Conservation (phyloP, 192 early-diverging fungal species). For the Borealophlyctis nickersoniae region DNA sequence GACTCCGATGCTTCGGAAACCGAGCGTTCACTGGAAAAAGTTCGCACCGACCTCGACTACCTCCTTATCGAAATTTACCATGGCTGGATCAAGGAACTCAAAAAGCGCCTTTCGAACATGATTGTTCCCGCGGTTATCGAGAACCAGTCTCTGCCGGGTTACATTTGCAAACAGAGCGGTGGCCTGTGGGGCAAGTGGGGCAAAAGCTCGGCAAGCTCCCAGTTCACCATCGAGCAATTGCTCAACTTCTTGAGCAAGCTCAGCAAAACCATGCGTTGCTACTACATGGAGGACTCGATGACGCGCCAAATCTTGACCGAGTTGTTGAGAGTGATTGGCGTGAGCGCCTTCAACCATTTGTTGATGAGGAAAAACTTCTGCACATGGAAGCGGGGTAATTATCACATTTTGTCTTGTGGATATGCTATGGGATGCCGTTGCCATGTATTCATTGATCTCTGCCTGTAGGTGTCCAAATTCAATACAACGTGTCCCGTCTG, state of each 20-base stretch:
- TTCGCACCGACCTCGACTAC: conserved; percentile 86
- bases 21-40: conserved; percentile 78
- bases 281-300: conserved; percentile 91
- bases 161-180: conserved; percentile 83
- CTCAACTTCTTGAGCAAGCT: conserved; percentile 92
- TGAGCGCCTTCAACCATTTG: conserved; percentile 94
- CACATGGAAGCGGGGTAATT: conserved; percentile 92
- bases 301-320: conserved; percentile 92
- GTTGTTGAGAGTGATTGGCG: conserved; percentile 92
- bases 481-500: conserved; percentile 95
- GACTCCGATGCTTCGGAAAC: conserved; percentile 46
- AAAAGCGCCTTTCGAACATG: conserved; percentile 91
- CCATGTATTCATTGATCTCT: background rate
- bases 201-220: conserved; percentile 65
- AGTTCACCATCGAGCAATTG: conserved; percentile 94
- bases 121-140: conserved; percentile 96
- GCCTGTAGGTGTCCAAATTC: conserved; percentile 91
- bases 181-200: conserved; percentile 90
- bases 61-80: conserved; percentile 93
- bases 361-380: conserved; percentile 98
- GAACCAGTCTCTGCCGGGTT: conserved; percentile 90
- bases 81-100: conserved; percentile 96
- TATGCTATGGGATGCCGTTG: background rate
- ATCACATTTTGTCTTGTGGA: background rate
- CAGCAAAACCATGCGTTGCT: conserved; percentile 94